Base-by-base conservation (phyloP, 306 rosid genomes). In the Castanopsis chinensis region DNA sequence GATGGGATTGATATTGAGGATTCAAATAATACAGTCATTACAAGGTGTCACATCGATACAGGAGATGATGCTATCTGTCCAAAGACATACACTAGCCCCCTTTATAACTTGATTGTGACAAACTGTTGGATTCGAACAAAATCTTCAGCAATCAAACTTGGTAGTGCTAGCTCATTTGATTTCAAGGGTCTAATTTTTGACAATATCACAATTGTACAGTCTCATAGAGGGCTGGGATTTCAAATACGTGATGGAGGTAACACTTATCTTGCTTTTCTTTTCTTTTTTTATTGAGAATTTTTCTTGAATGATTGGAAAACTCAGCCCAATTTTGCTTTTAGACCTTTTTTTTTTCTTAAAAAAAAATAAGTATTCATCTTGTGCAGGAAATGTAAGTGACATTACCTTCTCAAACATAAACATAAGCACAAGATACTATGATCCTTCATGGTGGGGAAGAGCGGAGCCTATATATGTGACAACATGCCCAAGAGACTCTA, bases 181-280 rank as follows among this genome's bases (percentile, higher is more conserved):
- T 90, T 92, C 81, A 91, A 84, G 61, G 79, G 78, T 71, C 81
- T 94, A 75, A 61, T 90, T 64, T 94, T 94, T n/a, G 92, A 94
- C 76, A 94, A 91, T 72, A 92, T 94, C 88, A 87, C 88, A n/a
- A 88, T 94, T 85, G 89, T 87, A 10, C 95, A 92, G 80, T 94
- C 97, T 83, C 97, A 92, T 68, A 86, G 99, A 85, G 99, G 97
- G 21, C 79, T 94, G 68, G 99, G 78, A 10, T 85, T 94, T 69
- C 99, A 94, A 87, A 93, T 94, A 45, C 97, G 99, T 1, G 99
- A 94, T 74, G 99, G 99, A 86, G 99, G 99, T 92, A 83, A 76
- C 23, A 6, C 7, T 49, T 4, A 8, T 64, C 60, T 70, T 73
- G 57, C 71, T 51, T 73, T 64, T 28, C 69, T 19, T 17, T 5